Percentiles rank a stretch among this genome's conserved stretches.
These are phyloP conservation scores for Brassica incana DNA, from an alignment of 345 rosid species.

Conservation along the genomic window DNA sequence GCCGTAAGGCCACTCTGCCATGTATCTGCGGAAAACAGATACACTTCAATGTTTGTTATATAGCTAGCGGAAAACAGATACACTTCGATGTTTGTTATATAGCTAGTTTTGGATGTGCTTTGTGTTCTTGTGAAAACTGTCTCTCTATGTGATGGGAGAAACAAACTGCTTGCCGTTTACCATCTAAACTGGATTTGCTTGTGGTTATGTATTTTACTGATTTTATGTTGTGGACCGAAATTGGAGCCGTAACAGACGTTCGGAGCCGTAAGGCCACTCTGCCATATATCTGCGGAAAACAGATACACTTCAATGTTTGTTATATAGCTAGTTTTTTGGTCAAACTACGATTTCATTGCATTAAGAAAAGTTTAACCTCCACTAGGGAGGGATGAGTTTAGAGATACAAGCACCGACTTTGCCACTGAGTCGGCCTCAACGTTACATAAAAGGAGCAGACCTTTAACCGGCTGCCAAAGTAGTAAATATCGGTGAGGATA, in stretches of 20 bases:
- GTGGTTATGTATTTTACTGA: background rate
- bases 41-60: background rate
- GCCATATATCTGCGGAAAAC: slow-evolving; percentile 38
- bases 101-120: slow-evolving; percentile 10
- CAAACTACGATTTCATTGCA: too few relatives aligned
- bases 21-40: slow-evolving; percentile 17
- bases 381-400: too few relatives aligned
- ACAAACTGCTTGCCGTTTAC: slow-evolving; percentile 2
- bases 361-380: too few relatives aligned
- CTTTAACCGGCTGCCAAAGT: too few relatives aligned
- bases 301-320: background rate
- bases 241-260: background rate
- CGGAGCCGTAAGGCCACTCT: slow-evolving; percentile 58
- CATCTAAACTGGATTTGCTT: background rate
- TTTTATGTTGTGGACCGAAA: background rate
- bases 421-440: too few relatives aligned
- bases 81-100: background rate
- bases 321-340: background rate
- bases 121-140: background rate
- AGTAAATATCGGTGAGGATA: too few relatives aligned
- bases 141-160: background rate
- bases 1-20: slow-evolving; percentile 68
- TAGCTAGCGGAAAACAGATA: too few relatives aligned
- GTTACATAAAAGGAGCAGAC: too few relatives aligned
- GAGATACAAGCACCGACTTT: too few relatives aligned